phyloP scores from a whole-genome alignment of 768 basidiomycete species.

The Xerocomus potaroensis region DNA sequence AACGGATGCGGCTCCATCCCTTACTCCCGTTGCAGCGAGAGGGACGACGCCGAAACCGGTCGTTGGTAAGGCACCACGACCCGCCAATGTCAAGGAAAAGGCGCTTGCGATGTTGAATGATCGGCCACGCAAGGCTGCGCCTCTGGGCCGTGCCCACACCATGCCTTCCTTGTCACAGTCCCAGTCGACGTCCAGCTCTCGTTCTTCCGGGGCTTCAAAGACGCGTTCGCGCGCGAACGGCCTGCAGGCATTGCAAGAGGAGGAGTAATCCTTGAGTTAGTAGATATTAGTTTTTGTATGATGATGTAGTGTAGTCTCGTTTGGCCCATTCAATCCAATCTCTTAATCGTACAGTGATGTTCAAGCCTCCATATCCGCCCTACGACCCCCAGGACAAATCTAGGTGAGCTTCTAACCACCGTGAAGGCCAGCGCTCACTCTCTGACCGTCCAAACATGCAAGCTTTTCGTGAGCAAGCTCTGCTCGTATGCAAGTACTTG shows the following conservation, averaged over 20 bases:
- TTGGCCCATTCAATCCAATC: too few relatives aligned
- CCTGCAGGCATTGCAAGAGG: conserved; percentile 1
- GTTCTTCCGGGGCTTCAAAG: not conserved
- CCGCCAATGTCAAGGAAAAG: not conserved
- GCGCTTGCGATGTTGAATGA: conserved; percentile 3
- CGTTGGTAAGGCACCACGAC: not conserved
- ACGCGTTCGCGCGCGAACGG: not conserved
- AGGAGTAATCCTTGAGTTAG: not conserved
- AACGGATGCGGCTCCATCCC: not conserved
- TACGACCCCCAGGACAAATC: conserved; percentile 70
- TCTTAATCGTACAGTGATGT: too few relatives aligned
- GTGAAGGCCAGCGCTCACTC: not conserved
- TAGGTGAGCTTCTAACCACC: conserved; percentile 40
- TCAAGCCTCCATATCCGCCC: conserved; percentile 56
- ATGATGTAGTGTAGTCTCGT: too few relatives aligned
- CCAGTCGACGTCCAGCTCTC: not conserved
- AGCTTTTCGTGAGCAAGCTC: conserved; percentile 60
- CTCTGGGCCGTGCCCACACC: conserved; percentile 14
- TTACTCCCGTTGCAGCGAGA: not conserved
- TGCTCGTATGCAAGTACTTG: too few relatives aligned
- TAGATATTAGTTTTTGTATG: too few relatives aligned
- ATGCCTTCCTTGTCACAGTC: conserved; percentile 10
- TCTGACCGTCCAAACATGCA: conserved; percentile 4
- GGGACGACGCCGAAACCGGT: not conserved
- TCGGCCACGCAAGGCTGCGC: not conserved